Conservation (phyloP, 805 yeast species). For the Metschnikowia peoriensis region DNA sequence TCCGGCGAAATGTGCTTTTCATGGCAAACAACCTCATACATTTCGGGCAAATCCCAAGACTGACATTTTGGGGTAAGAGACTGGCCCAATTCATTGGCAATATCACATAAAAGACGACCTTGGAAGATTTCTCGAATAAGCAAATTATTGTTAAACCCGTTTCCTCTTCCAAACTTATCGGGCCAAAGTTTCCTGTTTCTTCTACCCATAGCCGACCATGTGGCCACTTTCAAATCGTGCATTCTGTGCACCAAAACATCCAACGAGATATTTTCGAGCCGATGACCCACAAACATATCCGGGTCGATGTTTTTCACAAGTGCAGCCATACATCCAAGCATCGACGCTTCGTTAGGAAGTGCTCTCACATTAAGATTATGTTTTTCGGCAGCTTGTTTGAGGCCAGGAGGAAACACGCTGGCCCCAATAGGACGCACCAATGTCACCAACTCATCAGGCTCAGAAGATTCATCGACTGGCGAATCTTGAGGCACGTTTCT, state of each 20-base stretch:
- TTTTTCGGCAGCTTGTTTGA: conserved; percentile 58
- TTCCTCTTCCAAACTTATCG: conserved; percentile 57
- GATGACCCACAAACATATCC: conserved; percentile 86
- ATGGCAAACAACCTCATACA: conserved; percentile 78
- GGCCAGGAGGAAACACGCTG: conserved; percentile 70
- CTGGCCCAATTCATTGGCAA: conserved; percentile 92
- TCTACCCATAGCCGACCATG: conserved; percentile 85
- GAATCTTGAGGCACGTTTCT: conserved; percentile 71
- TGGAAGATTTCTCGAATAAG: conserved; percentile 68
- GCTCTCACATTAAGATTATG: conserved; percentile 51
- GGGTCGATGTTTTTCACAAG: conserved; percentile 76
- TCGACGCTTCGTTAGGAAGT: conserved; percentile 70
- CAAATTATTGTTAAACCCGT: conserved; percentile 50
- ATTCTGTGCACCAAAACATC: conserved; percentile 81
- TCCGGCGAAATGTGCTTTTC: conserved; percentile 62
- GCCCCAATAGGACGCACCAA: conserved; percentile 76
- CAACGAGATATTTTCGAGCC: conserved; percentile 72
- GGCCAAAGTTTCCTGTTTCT: conserved; percentile 78
- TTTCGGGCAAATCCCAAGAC: conserved; percentile 90
- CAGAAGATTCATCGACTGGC: conserved; percentile 58
- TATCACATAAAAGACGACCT: conserved; percentile 88
- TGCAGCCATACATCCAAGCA: conserved; percentile 74
- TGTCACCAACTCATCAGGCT: conserved; percentile 64
- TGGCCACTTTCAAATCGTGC: conserved; percentile 66
- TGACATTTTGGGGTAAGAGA: conserved; percentile 89